Base-by-base conservation (phyloP, 495 filamentous ascomycete genomes). In the Lepidopterella palustris region DNA sequence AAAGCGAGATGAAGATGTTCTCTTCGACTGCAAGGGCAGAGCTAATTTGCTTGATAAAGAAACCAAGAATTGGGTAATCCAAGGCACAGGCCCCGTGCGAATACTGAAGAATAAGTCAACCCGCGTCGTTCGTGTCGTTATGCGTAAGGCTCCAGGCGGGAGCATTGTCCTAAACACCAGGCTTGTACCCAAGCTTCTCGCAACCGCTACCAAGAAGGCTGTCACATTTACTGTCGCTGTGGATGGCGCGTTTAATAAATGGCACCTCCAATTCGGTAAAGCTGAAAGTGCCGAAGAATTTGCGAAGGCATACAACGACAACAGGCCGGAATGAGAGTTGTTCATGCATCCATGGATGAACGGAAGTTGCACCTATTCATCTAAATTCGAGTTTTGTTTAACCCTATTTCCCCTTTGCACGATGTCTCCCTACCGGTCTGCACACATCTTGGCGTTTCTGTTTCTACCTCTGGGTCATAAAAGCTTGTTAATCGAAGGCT, bases 51-150 rank as follows among this genome's bases (percentile, higher is more conserved):
- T n/a, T n/a, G n/a, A n/a, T n/a, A n/a, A n/a, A n/a, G n/a, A n/a
- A n/a, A n/a, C n/a, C n/a, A n/a, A n/a, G n/a, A n/a, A n/a, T n/a
- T 71, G 61, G 64, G 29, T 52, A 5, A 64, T 61, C 29, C 42
- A 53, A 15, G 69, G 69, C 32, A 59, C 62, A 45, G 69, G 69
- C 0, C 69, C 67, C 21, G 29, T 71, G 11, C 66, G 69, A 18
- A 52, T 71, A 23, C 55, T 71, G 32, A 63, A 60, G 55, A 63
- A 71, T 60, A 66, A 68, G 55, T 45, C 32, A n/a, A 66, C 61
- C 4, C 67, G 67, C 23, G 59, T 63, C 13, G 54, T 58, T n/a
- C 48, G 69, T 15, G 25, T 71, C 6, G 39, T 71, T 25, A 53
- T 65, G 28, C 61, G 67, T 26, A 55, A 57, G 11, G 23, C 58